Percentiles rank a stretch among this genome's conserved stretches.
Evolutionary conservation across 2,329 filamentous ascomycete genomes (phyloP).

Genomic region (Stagonosporopsis vannaccii): DNA sequence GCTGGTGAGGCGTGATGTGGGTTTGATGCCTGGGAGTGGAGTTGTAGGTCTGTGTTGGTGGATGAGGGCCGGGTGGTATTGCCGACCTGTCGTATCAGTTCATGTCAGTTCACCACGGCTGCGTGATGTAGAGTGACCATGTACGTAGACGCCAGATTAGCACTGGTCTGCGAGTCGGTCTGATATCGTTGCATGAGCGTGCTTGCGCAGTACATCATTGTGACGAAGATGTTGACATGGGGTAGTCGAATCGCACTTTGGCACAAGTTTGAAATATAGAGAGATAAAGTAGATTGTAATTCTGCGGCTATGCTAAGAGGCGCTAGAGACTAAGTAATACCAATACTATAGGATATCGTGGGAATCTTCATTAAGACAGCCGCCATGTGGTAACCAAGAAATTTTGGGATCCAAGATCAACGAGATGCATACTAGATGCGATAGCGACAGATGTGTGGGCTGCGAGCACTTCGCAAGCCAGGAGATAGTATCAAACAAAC

Average conservation of each 20-base stretch:
- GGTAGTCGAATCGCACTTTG: neutral
- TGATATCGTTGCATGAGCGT: neutral
- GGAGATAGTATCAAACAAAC: slow-evolving; percentile 1
- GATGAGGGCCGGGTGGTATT: neutral
- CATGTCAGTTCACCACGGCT: slow-evolving; percentile 2
- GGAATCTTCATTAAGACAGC: slow-evolving; percentile 13
- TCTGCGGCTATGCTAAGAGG: slow-evolving; percentile 6
- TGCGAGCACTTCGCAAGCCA: slow-evolving; percentile 32
- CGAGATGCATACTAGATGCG: slow-evolving; percentile 27
- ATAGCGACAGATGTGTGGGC: slow-evolving; percentile 27
- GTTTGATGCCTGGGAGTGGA: slow-evolving; percentile 3
- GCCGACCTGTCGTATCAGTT: slow-evolving; percentile 3
- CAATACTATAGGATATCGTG: slow-evolving; percentile 20
- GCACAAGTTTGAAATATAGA: slow-evolving; percentile 2
- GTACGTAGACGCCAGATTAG: neutral
- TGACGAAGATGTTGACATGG: neutral
- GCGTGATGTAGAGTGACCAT: slow-evolving; percentile 3
- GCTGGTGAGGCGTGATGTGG: slow-evolving; percentile 3
- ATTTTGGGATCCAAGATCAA: slow-evolving; percentile 15
- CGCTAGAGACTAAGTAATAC: slow-evolving; percentile 17
- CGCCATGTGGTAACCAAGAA: slow-evolving; percentile 1
- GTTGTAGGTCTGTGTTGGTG: neutral
- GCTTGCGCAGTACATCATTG: neutral
- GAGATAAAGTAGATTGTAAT: slow-evolving; percentile 14
- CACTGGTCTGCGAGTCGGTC: neutral